A percentile compares a stretch with the other conserved stretches of the same genome.
Conservation (phyloP, 495 filamentous ascomycete genomes). For the Tuber brumale region DNA sequence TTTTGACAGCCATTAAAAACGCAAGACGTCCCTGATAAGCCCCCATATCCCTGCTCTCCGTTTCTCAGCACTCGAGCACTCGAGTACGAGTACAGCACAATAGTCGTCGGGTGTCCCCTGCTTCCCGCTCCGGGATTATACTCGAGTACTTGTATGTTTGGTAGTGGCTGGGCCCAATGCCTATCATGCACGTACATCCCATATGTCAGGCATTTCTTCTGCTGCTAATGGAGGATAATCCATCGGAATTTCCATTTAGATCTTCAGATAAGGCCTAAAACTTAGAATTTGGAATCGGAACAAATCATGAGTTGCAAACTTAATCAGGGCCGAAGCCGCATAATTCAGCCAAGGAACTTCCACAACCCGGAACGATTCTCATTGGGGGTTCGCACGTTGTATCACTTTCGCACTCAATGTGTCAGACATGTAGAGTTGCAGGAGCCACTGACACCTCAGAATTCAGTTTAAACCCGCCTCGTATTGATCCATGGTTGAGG, state of each 20-base stretch:
- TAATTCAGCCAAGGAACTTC: neutral
- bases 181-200: neutral
- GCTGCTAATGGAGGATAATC: neutral
- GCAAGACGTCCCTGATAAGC: conserved; percentile 3
- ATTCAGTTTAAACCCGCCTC: neutral
- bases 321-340: neutral
- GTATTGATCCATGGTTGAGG: neutral
- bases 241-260: neutral
- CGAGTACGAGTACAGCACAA: neutral
- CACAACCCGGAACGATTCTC: neutral
- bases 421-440: neutral
- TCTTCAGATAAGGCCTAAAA: neutral
- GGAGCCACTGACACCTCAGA: neutral
- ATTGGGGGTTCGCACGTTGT: neutral
- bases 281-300: neutral
- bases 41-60: neutral
- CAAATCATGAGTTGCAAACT: conserved; percentile 4
- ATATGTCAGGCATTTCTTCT: neutral
- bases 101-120: neutral
- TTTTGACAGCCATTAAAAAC: neutral
- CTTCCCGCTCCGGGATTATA: neutral
- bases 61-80: neutral
- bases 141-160: neutral
- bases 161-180: neutral
- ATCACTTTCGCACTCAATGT: neutral